Evolutionary conservation across 1,284 basidiomycete genomes (phyloP).

Genomic region (Phenoliferia sp.): DNA sequence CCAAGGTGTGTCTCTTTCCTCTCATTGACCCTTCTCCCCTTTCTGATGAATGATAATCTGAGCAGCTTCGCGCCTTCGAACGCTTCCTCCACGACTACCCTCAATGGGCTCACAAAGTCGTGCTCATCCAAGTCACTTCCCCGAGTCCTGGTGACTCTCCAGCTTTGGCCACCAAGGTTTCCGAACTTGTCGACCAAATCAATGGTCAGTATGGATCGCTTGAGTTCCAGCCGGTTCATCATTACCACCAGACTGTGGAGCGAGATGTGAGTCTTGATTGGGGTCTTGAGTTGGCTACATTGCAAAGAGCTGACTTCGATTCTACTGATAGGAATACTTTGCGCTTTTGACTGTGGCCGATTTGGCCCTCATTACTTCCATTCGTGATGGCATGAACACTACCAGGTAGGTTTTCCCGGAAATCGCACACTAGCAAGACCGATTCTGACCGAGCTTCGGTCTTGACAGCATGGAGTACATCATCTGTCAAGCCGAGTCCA

Average conservation of each 20-base stretch:
- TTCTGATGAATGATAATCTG: neutral
- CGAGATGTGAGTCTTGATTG: slow-evolving; percentile 37
- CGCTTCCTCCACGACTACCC: slow-evolving; percentile 90
- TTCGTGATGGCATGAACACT: slow-evolving; percentile 98
- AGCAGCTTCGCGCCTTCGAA: slow-evolving; percentile 85
- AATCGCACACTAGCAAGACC: neutral
- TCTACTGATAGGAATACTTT: slow-evolving; percentile 78
- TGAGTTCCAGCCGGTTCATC: slow-evolving; percentile 97
- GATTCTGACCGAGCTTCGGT: neutral
- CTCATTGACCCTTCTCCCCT: neutral
- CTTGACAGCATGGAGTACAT: slow-evolving; percentile 81
- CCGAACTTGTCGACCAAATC: slow-evolving; percentile 92
- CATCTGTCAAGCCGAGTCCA: slow-evolving; percentile 78
- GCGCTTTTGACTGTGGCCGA: slow-evolving; percentile 92
- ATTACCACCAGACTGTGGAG: slow-evolving; percentile 97
- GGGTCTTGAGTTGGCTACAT: too few relatives aligned
- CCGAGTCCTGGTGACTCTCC: slow-evolving; percentile 91
- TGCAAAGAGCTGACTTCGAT: too few relatives aligned
- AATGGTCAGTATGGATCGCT: slow-evolving; percentile 93
- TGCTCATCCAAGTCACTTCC: slow-evolving; percentile 76
- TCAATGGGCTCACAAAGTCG: slow-evolving; percentile 85
- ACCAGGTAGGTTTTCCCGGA: slow-evolving; percentile 47
- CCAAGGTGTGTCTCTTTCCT: slow-evolving; percentile 59
- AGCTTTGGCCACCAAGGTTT: slow-evolving; percentile 87
- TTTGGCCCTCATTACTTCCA: slow-evolving; percentile 88